Conservation (phyloP, 495 filamentous ascomycete species). For the Penicillium maclennaniae region DNA sequence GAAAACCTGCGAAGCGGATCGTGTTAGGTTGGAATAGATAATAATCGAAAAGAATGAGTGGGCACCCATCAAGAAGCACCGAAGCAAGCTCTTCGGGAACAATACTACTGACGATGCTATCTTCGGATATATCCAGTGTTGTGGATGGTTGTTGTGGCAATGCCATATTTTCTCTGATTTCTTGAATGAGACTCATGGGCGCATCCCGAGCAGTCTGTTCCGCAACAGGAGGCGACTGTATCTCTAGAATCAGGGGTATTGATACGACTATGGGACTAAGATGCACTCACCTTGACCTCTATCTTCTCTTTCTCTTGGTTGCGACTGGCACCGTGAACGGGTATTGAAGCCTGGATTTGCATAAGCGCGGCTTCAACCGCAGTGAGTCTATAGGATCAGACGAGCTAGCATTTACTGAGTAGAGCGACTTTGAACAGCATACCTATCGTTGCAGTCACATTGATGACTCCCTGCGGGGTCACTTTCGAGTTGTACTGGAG, state of each 20-base stretch:
- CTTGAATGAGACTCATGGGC: conserved; percentile 19
- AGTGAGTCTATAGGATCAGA: background rate
- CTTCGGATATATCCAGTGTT: conserved; percentile 3
- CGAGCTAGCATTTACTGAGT: background rate
- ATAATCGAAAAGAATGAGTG: background rate
- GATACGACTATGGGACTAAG: background rate
- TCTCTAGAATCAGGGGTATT: background rate
- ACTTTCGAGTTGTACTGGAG: background rate
- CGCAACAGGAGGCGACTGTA: background rate
- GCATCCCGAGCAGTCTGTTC: conserved; percentile 18
- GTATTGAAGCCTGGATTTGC: conserved; percentile 5
- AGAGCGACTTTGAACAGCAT: background rate
- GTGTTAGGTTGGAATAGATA: background rate
- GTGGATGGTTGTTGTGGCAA: conserved; percentile 1
- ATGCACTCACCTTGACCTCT: background rate
- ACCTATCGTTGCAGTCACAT: conserved; percentile 9
- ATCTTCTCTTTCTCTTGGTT: background rate
- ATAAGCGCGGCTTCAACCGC: conserved; percentile 8
- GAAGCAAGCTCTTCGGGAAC: conserved; percentile 7
- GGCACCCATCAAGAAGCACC: conserved; percentile 12
- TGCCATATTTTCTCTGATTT: conserved; percentile 15
- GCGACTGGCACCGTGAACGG: background rate
- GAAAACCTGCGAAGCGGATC: conserved; percentile 5
- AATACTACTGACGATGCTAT: conserved; percentile 10
- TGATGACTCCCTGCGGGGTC: background rate